These are phyloP conservation scores for Fistulifera solaris DNA, from an alignment of 108 stramenopile genomes.

Conservation along the genomic window DNA sequence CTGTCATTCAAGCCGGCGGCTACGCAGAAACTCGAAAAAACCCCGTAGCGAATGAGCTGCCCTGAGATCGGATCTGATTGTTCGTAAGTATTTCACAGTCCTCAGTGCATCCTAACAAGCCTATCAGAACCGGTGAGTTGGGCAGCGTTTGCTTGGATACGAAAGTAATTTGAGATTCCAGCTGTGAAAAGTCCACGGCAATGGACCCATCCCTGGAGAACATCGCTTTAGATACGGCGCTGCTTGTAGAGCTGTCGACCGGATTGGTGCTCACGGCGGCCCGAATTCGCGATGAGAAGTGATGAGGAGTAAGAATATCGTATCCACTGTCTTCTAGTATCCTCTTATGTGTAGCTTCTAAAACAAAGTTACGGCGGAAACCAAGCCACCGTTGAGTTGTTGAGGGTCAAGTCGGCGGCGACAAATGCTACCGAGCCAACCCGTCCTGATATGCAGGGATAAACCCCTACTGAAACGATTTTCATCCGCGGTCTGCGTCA, in stretches of 20 bases:
- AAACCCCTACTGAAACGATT: no score
- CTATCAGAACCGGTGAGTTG: constrained; percentile 42
- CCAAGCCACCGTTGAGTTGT: constrained; percentile 66
- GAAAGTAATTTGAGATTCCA: not conserved
- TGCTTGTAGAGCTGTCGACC: no score
- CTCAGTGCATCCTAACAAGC: constrained; percentile 60
- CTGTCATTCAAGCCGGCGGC: constrained; percentile 42
- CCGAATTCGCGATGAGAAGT: constrained; percentile 60
- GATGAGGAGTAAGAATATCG: constrained; percentile 44
- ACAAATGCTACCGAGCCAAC: not conserved
- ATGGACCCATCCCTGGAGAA: constrained; percentile 1
- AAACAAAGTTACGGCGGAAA: constrained; percentile 55
- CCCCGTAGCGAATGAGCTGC: constrained; percentile 48
- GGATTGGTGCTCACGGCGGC: constrained; percentile 10
- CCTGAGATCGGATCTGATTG: constrained; percentile 45
- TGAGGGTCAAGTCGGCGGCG: constrained; percentile 57
- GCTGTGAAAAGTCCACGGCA: not conserved
- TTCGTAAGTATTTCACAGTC: constrained; percentile 63
- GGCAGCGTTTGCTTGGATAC: not conserved
- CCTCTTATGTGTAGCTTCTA: constrained; percentile 65
- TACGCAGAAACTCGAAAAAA: constrained; percentile 79
- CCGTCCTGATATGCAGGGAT: no score
- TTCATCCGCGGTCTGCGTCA: no score
- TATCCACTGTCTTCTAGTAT: constrained; percentile 62
- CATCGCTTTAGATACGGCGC: not conserved